phyloP scores from a whole-genome alignment of 768 basidiomycete genomes.

The Chalciporus pseudorubinellus region DNA sequence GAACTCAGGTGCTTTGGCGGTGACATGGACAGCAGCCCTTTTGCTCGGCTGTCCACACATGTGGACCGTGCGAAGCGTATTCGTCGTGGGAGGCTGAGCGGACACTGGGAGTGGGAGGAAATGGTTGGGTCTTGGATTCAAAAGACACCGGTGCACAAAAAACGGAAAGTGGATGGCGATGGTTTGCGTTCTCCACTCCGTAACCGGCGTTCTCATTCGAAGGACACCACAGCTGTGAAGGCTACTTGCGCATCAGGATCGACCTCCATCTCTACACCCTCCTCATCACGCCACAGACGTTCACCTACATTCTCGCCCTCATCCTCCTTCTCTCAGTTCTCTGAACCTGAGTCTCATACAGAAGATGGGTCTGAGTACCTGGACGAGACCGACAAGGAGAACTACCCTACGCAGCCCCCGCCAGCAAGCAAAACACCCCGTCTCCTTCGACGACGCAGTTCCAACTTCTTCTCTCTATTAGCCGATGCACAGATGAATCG shows the following conservation, averaged over 20 bases:
- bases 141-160: constrained; percentile 34
- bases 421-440: constrained; percentile 7
- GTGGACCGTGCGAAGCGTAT: constrained; percentile 1
- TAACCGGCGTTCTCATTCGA: not conserved
- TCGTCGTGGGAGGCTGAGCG: constrained; percentile 18
- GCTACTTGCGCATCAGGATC: not conserved
- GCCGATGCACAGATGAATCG: constrained; percentile 40
- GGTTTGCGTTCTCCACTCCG: not conserved
- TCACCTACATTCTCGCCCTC: constrained; percentile 10
- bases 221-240: not conserved
- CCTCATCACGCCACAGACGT: not conserved
- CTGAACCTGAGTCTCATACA: constrained; percentile 12
- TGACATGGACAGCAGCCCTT: constrained; percentile 13
- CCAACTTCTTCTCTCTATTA: constrained; percentile 39
- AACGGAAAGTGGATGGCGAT: constrained; percentile 11
- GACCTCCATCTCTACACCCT: not conserved
- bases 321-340: constrained; percentile 6
- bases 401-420: constrained; percentile 7
- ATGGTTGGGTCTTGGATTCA: constrained; percentile 45
- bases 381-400: constrained; percentile 24
- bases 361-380: constrained; percentile 24
- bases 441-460: constrained; percentile 18
- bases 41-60: constrained; percentile 9
- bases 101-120: constrained; percentile 50
- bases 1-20: constrained; percentile 47